phyloP scores from a whole-genome alignment of 352 stramenopile species.

The Globisporangium sylvaticum region DNA sequence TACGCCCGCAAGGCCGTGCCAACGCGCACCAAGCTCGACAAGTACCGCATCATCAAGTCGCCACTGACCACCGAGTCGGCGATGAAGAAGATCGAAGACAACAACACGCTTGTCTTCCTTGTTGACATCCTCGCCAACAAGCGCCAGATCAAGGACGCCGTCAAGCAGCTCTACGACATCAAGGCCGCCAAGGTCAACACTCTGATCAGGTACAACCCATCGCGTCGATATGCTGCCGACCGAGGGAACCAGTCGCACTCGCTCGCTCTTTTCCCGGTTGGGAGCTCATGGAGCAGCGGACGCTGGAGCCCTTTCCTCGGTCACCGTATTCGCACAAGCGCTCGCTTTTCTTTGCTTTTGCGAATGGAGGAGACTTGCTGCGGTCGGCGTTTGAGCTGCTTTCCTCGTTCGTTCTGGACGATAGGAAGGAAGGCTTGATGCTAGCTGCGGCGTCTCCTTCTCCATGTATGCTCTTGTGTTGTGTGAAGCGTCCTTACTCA shows the following conservation, averaged over 20 bases:
- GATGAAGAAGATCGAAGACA: slow-evolving; percentile 99
- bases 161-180: slow-evolving; percentile 99
- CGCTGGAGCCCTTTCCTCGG: slow-evolving; percentile 9
- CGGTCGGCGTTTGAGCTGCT: background rate
- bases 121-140: slow-evolving; percentile 99
- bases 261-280: slow-evolving; percentile 12
- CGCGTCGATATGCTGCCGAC: slow-evolving; percentile 63
- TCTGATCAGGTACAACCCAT: slow-evolving; percentile 95
- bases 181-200: slow-evolving; percentile 99
- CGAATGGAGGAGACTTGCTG: background rate
- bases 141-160: slow-evolving; percentile 99
- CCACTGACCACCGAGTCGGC: slow-evolving; percentile 99
- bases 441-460: slow-evolving; percentile 22
- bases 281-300: slow-evolving; percentile 4
- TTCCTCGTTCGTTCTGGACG: background rate
- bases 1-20: slow-evolving; percentile 93
- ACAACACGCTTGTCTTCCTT: slow-evolving; percentile 99
- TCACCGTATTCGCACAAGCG: slow-evolving; percentile 4
- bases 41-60: slow-evolving; percentile 99
- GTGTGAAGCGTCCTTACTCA: slow-evolving; percentile 20
- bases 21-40: slow-evolving; percentile 96
- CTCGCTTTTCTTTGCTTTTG: slow-evolving; percentile 12
- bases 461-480: slow-evolving; percentile 11
- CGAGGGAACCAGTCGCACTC: slow-evolving; percentile 17
- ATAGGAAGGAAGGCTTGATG: background rate